Evolutionary conservation across 768 basidiomycete species (phyloP), one percentile per base, ranked within the genome.

Genomic region (Russula ochroleuca): DNA sequence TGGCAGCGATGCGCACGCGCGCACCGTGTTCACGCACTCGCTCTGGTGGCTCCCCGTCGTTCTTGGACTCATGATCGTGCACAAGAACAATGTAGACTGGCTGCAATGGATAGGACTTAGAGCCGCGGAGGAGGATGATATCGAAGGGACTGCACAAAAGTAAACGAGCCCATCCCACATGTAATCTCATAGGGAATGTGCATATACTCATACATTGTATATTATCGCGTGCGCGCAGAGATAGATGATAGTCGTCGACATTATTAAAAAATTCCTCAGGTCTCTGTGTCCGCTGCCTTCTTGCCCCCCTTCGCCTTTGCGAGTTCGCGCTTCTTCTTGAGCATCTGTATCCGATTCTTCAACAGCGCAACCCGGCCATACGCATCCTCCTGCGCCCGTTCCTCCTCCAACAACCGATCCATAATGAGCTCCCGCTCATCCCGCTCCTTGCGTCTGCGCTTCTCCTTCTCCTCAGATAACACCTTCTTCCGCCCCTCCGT

Each of bases 41-140:
- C 73, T 98, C 67, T 94, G 94, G 88, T 94, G 94, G 76, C 73
- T 98, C 47, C 96, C 96, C 0, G 87, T 89, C 7, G 78, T 98
- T 7, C 79, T 98, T 65, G 93, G 86, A 3, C 78, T 98, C 68
- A 94, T 95, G 90, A 94, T 99, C 92, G 78, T 90, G 60, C 94
- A 96, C 75, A 98, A 98, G 77, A 85, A 87, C 70, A 89, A 90
- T 0, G 78, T 90, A 69, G 85, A 88, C 67, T 94, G 91, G 92
- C 69, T 79, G 28, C 76, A 82, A 50, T 88, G 86, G 86, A 37
- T 85, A 10, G 81, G 83, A 11, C 55, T 81, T 11, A 23, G 33
- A 28, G 67, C 67, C 21, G 10, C 14, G 1, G 62, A 59, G 10
- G 57, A 62, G 25, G 62, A 63, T 41, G 21, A 13, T 47, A 47